These are phyloP conservation scores for Trichophyton benhamiae DNA, from an alignment of 2,329 filamentous ascomycete species.

Conservation along the genomic window DNA sequence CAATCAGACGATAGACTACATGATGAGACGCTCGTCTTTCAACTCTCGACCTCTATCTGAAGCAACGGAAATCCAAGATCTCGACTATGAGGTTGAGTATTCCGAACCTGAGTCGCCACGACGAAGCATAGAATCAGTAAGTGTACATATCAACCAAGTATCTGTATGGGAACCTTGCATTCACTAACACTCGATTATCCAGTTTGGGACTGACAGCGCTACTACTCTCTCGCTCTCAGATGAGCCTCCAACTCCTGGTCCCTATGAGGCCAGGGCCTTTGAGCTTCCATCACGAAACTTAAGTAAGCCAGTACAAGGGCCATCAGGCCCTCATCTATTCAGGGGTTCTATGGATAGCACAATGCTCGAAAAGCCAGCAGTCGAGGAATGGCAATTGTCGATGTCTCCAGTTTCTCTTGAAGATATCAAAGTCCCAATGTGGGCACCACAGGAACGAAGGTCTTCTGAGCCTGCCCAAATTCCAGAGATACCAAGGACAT, in stretches of 20 bases:
- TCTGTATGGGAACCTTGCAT: background rate
- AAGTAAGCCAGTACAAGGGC: constrained; percentile 57
- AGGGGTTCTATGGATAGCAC: constrained; percentile 40
- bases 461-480: constrained; percentile 43
- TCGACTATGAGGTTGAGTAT: constrained; percentile 36
- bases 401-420: constrained; percentile 13
- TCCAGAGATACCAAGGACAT: constrained; percentile 5
- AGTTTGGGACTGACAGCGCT: constrained; percentile 49
- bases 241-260: constrained; percentile 65
- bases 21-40: constrained; percentile 13
- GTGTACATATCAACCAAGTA: background rate
- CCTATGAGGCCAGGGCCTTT: constrained; percentile 48
- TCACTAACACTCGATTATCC: background rate
- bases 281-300: constrained; percentile 44
- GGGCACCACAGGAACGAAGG: constrained; percentile 23
- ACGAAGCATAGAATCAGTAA: constrained; percentile 36
- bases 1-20: constrained; percentile 7
- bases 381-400: constrained; percentile 11
- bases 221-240: constrained; percentile 82
- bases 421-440: constrained; percentile 7
- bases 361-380: constrained; percentile 9
- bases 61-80: constrained; percentile 26
- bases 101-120: constrained; percentile 36
- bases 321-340: constrained; percentile 82
- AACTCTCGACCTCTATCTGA: constrained; percentile 22